Evolutionary conservation across 1,139 yeast species (phyloP).

Genomic region (Taphrina flavorubra): DNA sequence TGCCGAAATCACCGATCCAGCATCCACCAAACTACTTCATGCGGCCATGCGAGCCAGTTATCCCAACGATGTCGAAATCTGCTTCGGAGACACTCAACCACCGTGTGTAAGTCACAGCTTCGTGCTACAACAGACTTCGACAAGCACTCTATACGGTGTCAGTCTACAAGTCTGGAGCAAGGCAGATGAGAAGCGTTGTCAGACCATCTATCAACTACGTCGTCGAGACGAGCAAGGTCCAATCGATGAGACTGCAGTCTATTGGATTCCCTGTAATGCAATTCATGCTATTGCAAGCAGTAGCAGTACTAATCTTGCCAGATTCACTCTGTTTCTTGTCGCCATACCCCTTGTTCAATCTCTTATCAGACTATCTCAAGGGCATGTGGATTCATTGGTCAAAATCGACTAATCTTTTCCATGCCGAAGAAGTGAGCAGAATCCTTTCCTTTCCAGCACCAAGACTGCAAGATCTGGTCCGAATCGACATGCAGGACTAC

Average conservation of each 20-base stretch:
- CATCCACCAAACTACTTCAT: conserved; percentile 26
- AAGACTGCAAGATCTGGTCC: conserved; percentile 34
- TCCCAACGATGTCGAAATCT: conserved; percentile 39
- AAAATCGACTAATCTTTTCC: conserved; percentile 25
- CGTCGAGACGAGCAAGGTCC: conserved; percentile 13
- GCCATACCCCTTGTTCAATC: conserved; percentile 36
- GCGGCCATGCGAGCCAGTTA: conserved; percentile 39
- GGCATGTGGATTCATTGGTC: conserved; percentile 42
- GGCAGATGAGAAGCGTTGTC: conserved; percentile 31
- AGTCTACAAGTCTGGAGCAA: conserved; percentile 34
- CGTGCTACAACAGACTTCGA: conserved; percentile 37
- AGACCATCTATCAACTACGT: conserved; percentile 13
- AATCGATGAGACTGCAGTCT: not conserved
- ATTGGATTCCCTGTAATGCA: conserved; percentile 25
- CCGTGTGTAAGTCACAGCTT: conserved; percentile 31
- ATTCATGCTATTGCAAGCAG: not conserved
- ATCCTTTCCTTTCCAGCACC: conserved; percentile 40
- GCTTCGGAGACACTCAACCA: conserved; percentile 32
- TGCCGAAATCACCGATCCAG: conserved; percentile 27
- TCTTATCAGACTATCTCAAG: conserved; percentile 25
- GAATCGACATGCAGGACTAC: conserved; percentile 40
- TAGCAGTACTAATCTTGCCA: not conserved
- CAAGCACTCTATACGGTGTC: conserved; percentile 37
- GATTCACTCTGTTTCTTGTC: conserved; percentile 36
- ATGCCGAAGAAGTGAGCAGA: conserved; percentile 37